Evolutionary conservation across 306 rosid species (phyloP).

Genomic region (Gillenia trifoliata): DNA sequence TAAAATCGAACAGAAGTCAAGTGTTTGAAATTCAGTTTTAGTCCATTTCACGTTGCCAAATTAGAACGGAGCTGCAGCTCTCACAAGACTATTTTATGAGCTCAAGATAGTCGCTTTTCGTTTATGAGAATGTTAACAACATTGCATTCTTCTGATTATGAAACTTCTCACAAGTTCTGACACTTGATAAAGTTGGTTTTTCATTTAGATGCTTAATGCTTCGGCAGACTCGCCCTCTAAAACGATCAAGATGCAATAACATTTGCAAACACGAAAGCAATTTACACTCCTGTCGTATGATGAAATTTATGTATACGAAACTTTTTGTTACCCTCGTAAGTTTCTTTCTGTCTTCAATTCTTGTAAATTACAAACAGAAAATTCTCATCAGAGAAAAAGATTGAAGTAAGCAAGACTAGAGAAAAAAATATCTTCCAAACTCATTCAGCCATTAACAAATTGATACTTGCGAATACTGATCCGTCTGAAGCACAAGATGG

Average conservation of each 20-base stretch:
- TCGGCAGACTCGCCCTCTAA: background rate
- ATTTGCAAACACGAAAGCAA: background rate
- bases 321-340: background rate
- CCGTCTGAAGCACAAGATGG: background rate
- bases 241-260: background rate
- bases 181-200: background rate
- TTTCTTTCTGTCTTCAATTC: background rate
- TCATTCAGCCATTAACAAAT: constrained; percentile 5
- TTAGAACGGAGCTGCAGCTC: background rate
- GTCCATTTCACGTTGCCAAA: background rate
- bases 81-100: background rate
- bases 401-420: background rate
- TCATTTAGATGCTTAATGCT: background rate
- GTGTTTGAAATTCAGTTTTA: background rate
- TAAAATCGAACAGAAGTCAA: background rate
- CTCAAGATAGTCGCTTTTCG: background rate
- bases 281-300: background rate
- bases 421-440: background rate
- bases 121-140: background rate
- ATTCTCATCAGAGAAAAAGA: background rate
- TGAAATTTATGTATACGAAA: background rate
- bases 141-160: background rate
- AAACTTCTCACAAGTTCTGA: background rate
- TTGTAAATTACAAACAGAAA: background rate
- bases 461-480: background rate